Evolutionary conservation across 164 flowering plant species (phyloP), one percentile per base, ranked within the genome.

Genomic region (Nymphaea thermarum): DNA sequence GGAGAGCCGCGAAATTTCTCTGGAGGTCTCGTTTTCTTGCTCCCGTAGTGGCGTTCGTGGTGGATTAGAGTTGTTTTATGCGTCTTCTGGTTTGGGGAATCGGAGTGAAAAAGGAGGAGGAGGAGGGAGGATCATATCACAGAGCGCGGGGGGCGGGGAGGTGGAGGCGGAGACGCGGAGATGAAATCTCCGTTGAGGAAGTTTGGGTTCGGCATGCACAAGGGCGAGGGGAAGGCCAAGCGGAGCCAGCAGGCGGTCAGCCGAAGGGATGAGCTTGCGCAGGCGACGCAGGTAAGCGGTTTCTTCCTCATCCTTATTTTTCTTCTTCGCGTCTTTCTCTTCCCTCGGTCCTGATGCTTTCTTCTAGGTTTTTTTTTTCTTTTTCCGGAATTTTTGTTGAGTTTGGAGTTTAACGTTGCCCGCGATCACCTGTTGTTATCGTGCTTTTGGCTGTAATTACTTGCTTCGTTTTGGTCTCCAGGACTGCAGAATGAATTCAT

Each of bases 131-230:
- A 47, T 6, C 55, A 47, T 14, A 25, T 25, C 36, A 25, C 36
- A 60, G 43, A 2, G 60, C 5, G 61, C 36, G 36, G 36, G 36
- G 36, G 36, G 66, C 63, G n/a, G 41, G 53, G 42, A 12, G 55
- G 55, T 6, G 5, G 55, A 47, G 11, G 11, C 4, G 55, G 12
- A 47, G 55, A 47, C 55, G 12, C 11, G 25, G 63, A 42, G 59
- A 93, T 93, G 98, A 90, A 86, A 84, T 84, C 91, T 41, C 78
- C 92, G 36, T 68, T 93, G 51, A 87, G 78, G 71, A 90, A 82
- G 79, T 80, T 93, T 60, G 85, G 80, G 69, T 79, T 93, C 14
- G 87, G 80, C 16, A 79, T 80, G 7, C 88, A 81, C 67, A 83
- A 78, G 80, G 71, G 72, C 73, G 92, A 85, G 62, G 72, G 66